Conservation (phyloP, 345 rosid genomes). For the Aethionema arabicum region DNA sequence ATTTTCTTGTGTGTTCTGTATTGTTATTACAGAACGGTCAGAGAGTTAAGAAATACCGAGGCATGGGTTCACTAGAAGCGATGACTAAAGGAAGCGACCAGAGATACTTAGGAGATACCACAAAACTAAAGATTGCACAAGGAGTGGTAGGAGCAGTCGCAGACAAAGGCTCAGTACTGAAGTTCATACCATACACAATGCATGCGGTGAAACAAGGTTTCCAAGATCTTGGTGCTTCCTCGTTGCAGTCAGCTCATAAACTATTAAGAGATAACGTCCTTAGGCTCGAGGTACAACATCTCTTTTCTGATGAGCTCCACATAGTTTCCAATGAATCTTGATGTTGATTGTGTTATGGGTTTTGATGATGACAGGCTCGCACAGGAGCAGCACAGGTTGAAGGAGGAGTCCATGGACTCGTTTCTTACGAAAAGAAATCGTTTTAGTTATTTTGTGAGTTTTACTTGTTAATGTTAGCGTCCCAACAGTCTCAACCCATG, state of each 20-base stretch:
- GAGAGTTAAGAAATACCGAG: conserved; percentile 69
- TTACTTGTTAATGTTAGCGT: not conserved
- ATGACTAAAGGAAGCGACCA: conserved; percentile 95
- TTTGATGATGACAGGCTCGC: conserved; percentile 50
- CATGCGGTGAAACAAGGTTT: conserved; percentile 98
- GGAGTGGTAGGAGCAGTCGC: conserved; percentile 96
- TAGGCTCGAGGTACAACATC: conserved; percentile 66
- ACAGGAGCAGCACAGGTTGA: conserved; percentile 92
- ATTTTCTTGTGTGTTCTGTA: not conserved
- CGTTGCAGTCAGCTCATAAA: conserved; percentile 68
- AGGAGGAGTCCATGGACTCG: conserved; percentile 82
- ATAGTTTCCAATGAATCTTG: not conserved
- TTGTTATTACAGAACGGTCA: conserved; percentile 53
- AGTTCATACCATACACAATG: conserved; percentile 79
- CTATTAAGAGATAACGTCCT: conserved; percentile 59
- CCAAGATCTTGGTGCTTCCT: conserved; percentile 91
- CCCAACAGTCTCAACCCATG: not conserved
- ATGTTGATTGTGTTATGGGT: conserved; percentile 1
- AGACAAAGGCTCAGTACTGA: conserved; percentile 82
- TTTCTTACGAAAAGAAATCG: conserved; percentile 69
- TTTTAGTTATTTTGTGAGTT: conserved; percentile 24
- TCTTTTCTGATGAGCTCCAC: not conserved
- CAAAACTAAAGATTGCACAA: conserved; percentile 88
- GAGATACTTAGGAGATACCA: conserved; percentile 84
- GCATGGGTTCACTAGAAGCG: conserved; percentile 98